Evolutionary conservation across 139 green algal species (phyloP).

Genomic region (Chlamydomonas eustigma): DNA sequence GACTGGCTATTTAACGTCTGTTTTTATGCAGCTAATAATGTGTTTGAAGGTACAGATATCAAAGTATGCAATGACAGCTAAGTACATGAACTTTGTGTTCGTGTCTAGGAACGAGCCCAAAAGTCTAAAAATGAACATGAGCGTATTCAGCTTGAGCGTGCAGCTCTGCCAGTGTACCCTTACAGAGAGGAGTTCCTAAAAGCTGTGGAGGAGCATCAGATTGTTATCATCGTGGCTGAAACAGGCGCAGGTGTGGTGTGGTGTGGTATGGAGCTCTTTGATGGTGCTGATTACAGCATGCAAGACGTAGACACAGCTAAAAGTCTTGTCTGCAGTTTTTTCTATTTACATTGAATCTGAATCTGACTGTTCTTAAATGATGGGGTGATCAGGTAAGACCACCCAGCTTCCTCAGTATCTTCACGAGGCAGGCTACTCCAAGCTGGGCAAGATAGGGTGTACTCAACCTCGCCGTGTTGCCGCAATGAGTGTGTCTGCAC

Average conservation of each 20-base stretch:
- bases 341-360: not conserved
- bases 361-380: too few species aligned
- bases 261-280: too few species aligned
- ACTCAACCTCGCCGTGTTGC: conserved; percentile 94
- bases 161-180: conserved; percentile 24
- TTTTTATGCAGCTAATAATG: not conserved
- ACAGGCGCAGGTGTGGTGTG: conserved; percentile 92
- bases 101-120: conserved; percentile 25
- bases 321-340: too few species aligned
- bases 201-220: conserved; percentile 83
- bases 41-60: not conserved
- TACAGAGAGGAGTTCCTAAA: conserved; percentile 68
- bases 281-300: too few species aligned
- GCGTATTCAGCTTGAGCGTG: conserved; percentile 68
- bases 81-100: not conserved
- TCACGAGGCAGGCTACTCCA: conserved; percentile 91
- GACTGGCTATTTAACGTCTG: too few species aligned
- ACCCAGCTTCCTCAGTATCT: conserved; percentile 96
- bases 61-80: not conserved
- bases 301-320: too few species aligned
- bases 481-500: conserved; percentile 92
- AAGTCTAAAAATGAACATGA: conserved; percentile 57
- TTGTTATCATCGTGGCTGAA: conserved; percentile 95
- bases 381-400: conserved; percentile 58
- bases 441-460: conserved; percentile 68